Evolutionary conservation across 2,329 filamentous ascomycete genomes (phyloP).

Genomic region (Peltaster fructicola): DNA sequence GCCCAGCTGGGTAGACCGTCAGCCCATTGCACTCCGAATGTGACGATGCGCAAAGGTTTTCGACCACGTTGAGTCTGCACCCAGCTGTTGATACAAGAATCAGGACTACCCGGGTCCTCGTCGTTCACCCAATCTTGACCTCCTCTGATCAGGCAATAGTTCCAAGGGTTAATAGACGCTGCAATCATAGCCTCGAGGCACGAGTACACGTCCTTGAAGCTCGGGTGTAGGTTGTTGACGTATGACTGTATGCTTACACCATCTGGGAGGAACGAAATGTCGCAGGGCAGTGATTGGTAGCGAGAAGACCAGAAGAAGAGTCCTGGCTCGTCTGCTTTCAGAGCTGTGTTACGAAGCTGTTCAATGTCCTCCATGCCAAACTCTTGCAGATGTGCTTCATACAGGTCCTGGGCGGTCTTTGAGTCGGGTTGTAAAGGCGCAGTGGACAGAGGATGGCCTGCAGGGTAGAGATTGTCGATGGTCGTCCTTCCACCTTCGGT

Average conservation of each 20-base stretch:
- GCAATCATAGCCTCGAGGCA: constrained; percentile 5
- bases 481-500: no score
- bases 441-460: no score
- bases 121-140: not conserved
- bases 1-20: constrained; percentile 1
- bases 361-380: no score
- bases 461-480: no score
- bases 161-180: constrained; percentile 4
- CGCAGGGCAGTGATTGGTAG: constrained; percentile 5
- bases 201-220: constrained; percentile 1
- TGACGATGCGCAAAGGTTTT: constrained; percentile 1
- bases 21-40: constrained; percentile 1
- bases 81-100: no score
- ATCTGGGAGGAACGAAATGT: constrained; percentile 4
- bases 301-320: constrained; percentile 2
- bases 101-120: no score
- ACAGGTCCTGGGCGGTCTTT: no score
- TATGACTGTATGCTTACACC: constrained; percentile 4
- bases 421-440: no score
- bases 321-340: no score
- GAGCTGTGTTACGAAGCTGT: no score
- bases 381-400: no score
- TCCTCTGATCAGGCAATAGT: constrained; percentile 4
- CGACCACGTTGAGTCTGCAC: constrained; percentile 2
- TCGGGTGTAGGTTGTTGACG: constrained; percentile 5